Conservation (phyloP, 768 basidiomycete species). For the Russula vinacea region DNA sequence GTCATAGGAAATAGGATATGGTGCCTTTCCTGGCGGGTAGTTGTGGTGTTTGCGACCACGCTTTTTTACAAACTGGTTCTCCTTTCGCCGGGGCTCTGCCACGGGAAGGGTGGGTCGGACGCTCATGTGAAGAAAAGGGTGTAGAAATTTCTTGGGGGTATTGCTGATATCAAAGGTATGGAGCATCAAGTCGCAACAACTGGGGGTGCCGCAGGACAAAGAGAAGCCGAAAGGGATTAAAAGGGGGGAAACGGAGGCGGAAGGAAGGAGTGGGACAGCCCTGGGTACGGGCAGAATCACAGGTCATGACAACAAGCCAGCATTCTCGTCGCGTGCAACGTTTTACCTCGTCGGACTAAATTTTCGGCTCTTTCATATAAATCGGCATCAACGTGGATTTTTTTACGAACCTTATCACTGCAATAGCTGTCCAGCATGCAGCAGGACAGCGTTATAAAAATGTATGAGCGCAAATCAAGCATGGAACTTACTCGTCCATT, state of each 20-base stretch:
- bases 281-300: background rate
- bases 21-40: conserved; percentile 71
- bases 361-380: background rate
- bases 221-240: background rate
- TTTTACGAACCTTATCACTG: background rate
- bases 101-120: conserved; percentile 9
- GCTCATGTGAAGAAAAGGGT: conserved; percentile 15
- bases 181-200: conserved; percentile 12
- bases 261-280: background rate
- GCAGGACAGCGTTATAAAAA: background rate
- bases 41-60: conserved; percentile 64
- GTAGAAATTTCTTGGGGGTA: background rate
- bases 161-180: background rate
- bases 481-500: conserved; percentile 2
- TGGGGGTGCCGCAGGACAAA: background rate
- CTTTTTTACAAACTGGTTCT: conserved; percentile 56
- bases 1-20: conserved; percentile 75
- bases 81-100: conserved; percentile 39
- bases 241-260: background rate
- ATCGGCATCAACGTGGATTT: background rate
- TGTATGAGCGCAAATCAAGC: background rate
- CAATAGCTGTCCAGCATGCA: background rate
- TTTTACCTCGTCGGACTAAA: background rate
- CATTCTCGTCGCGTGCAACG: background rate
- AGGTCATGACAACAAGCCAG: background rate